Evolutionary conservation across 2,329 filamentous ascomycete genomes (phyloP).

Genomic region (Dendryphion nanum): DNA sequence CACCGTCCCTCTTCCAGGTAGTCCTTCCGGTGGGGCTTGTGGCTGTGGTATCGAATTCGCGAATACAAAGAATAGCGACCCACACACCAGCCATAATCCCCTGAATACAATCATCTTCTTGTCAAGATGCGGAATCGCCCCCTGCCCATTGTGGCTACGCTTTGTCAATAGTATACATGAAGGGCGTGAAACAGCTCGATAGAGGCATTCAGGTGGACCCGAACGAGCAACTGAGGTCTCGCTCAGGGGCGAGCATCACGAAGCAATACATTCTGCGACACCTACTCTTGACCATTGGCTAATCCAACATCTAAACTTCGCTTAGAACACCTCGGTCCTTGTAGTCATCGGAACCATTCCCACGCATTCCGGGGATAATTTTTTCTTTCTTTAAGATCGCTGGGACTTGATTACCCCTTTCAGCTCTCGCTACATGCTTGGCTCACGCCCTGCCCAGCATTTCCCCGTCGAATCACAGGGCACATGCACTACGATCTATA

Average conservation of each 20-base stretch:
- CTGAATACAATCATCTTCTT: neutral
- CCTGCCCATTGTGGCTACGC: no score
- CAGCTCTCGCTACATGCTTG: no score
- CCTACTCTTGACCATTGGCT: neutral
- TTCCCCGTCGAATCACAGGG: no score
- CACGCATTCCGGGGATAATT: no score
- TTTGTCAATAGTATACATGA: no score
- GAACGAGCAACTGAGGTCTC: neutral
- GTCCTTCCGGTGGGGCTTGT: slow-evolving; percentile 1
- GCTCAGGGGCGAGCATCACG: neutral
- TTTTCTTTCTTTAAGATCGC: no score
- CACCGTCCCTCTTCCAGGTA: neutral
- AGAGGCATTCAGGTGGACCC: no score
- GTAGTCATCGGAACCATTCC: no score
- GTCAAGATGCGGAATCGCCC: neutral
- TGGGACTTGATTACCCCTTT: neutral
- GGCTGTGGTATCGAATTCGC: neutral
- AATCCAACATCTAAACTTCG: neutral
- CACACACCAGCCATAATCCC: neutral
- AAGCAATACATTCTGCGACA: neutral
- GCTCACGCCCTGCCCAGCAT: no score
- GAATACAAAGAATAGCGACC: neutral
- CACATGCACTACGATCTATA: no score
- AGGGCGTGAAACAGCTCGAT: no score
- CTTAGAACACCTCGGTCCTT: neutral